Conservation (phyloP, 805 yeast genomes). For the Suhomyces sp. region DNA sequence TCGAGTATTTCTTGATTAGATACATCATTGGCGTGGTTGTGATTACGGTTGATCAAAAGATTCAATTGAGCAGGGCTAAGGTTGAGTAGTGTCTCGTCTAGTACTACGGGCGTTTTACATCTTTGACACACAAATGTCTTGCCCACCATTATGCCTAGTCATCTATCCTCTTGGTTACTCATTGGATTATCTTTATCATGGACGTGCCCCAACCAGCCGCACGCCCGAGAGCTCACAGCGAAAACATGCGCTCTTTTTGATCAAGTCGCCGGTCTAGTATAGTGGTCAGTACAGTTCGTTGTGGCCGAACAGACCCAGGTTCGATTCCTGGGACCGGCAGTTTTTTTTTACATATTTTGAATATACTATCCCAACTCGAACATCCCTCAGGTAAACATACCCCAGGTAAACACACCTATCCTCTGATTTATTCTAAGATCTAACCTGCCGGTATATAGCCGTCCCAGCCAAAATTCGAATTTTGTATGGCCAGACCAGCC, state of each 20-base stretch:
- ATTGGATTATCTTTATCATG: not conserved
- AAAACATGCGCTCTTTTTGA: not conserved
- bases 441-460: conserved; percentile 1
- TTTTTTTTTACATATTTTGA: conserved; percentile 12
- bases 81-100: conserved; percentile 54
- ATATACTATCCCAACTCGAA: no score
- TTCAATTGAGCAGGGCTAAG: conserved; percentile 55
- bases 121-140: conserved; percentile 48
- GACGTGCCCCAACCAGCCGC: not conserved
- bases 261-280: conserved; percentile 43
- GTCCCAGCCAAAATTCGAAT: not conserved
- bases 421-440: no score
- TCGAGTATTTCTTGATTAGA: conserved; percentile 13
- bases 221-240: not conserved
- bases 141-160: conserved; percentile 5
- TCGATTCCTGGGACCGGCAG: conserved; percentile 53
- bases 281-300: conserved; percentile 50
- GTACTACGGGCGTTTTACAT: conserved; percentile 55
- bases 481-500: not conserved
- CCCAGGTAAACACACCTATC: no score
- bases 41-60: conserved; percentile 42
- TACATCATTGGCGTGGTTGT: conserved; percentile 12
- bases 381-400: no score
- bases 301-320: conserved; percentile 52
- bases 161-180: not conserved